Evolutionary conservation across 768 basidiomycete species (phyloP), one percentile per base, ranked within the genome.

Genomic region (Trametes elegans): DNA sequence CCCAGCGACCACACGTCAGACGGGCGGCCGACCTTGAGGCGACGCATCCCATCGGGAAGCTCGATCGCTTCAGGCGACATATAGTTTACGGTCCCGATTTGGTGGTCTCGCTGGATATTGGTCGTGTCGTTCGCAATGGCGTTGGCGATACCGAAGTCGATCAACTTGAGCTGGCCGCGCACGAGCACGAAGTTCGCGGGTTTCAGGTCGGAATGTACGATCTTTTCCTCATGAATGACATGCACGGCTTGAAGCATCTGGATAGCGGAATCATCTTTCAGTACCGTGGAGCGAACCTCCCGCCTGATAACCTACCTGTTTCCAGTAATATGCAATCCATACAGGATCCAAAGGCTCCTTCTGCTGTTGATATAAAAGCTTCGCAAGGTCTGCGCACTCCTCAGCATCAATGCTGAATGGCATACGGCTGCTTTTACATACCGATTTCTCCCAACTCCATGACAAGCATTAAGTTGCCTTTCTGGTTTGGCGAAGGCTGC

Each of bases 201-300:
- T 69, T 99, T 99, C 51, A 98, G 78, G 71, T 99, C 96, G 18
- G 95, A 96, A 71, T 99, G 96, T 2, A 99, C 96, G 58, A 99
- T 97, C 72, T 96, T 96, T 73, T 97, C 94, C 60, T 96, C 91
- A 66, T 99, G 96, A 49, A 98, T 96, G 51, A 98, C 88, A 55
- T 97, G 90, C n/a, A 99, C 96, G 0, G 95, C 95, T 77, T 97
- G 87, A 44, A 99, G 74, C 93, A 99, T 99, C 95, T 98, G 65
- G 23, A 11, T 5, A 8, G 34, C 3, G 18, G 47, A 19, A 39
- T 24, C n/a, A 24, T 26, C 18, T 38, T 13, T 14, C 18, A 49
- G n/a, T 11, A 7, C 31, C 38, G 19, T 7, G 4, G 29, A 3
- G 13, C 9, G 21, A n/a, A 11, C 11, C 45, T 31, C 13, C 31